Conservation (phyloP, 805 yeast species). For the Scheffersomyces lignosus region DNA sequence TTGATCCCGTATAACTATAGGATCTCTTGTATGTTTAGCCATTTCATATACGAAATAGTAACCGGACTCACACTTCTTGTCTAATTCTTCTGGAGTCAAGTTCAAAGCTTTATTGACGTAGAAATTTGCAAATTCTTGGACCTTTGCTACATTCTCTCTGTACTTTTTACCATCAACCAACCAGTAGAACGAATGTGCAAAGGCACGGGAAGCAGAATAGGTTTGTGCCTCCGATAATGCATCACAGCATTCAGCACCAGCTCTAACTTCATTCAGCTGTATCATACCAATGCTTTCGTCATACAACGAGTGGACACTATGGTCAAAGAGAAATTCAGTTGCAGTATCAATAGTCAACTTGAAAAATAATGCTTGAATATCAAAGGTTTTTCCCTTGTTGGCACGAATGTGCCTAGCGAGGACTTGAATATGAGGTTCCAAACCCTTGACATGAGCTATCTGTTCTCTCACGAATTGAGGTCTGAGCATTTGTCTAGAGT, state of each 20-base stretch:
- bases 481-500: constrained; percentile 20
- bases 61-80: constrained; percentile 20
- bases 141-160: constrained; percentile 13
- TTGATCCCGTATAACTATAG: constrained; percentile 36
- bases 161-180: constrained; percentile 14
- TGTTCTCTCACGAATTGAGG: constrained; percentile 21
- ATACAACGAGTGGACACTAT: constrained; percentile 4
- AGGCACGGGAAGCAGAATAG: constrained; percentile 14
- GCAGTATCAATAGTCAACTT: constrained; percentile 16
- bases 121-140: constrained; percentile 11
- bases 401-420: constrained; percentile 9
- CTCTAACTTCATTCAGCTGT: constrained; percentile 2
- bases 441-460: constrained; percentile 13
- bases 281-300: constrained; percentile 17
- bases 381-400: constrained; percentile 2
- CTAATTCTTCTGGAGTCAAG: constrained; percentile 14
- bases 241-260: constrained; percentile 14
- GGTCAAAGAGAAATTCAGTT: constrained; percentile 18
- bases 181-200: constrained; percentile 14
- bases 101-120: constrained; percentile 18
- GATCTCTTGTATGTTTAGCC: constrained; percentile 38
- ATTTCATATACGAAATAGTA: constrained; percentile 40
- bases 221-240: constrained; percentile 19
- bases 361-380: constrained; percentile 8
- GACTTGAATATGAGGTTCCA: constrained; percentile 14